Evolutionary conservation across 805 yeast genomes (phyloP).

Genomic region (Spathaspora hagerdaliae): DNA sequence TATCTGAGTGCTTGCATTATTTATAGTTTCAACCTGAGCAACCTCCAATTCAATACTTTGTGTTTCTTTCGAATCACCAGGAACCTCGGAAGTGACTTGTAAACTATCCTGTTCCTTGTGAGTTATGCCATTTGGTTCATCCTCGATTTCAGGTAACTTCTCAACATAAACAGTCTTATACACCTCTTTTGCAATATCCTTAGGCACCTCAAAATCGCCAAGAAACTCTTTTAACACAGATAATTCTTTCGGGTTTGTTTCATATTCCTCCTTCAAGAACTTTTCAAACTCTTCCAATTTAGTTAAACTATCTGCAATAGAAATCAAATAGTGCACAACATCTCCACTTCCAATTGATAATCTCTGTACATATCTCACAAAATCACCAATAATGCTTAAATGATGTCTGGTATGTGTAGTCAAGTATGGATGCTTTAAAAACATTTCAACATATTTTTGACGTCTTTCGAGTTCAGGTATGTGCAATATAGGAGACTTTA

Average conservation of each 20-base stretch:
- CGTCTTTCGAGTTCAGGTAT: conserved; percentile 51
- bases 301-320: conserved; percentile 28
- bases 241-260: conserved; percentile 15
- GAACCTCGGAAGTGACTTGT: background rate
- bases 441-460: conserved; percentile 31
- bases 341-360: conserved; percentile 35
- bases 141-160: conserved; percentile 5
- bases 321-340: conserved; percentile 23
- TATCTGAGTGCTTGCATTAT: background rate
- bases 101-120: no score
- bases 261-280: conserved; percentile 12
- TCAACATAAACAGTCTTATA: conserved; percentile 22
- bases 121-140: background rate
- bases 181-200: conserved; percentile 39
- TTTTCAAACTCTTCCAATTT: conserved; percentile 18
- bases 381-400: conserved; percentile 49
- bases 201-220: conserved; percentile 33
- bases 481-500: conserved; percentile 72
- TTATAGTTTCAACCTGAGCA: background rate
- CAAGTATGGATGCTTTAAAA: conserved; percentile 19
- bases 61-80: conserved; percentile 4
- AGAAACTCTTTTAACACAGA: conserved; percentile 20
- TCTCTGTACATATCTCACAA: conserved; percentile 57
- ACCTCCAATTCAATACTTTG: background rate
- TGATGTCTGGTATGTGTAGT: conserved; percentile 22